Evolutionary conservation across 768 basidiomycete genomes (phyloP).

Genomic region (Kwoniella newhampshirensis): DNA sequence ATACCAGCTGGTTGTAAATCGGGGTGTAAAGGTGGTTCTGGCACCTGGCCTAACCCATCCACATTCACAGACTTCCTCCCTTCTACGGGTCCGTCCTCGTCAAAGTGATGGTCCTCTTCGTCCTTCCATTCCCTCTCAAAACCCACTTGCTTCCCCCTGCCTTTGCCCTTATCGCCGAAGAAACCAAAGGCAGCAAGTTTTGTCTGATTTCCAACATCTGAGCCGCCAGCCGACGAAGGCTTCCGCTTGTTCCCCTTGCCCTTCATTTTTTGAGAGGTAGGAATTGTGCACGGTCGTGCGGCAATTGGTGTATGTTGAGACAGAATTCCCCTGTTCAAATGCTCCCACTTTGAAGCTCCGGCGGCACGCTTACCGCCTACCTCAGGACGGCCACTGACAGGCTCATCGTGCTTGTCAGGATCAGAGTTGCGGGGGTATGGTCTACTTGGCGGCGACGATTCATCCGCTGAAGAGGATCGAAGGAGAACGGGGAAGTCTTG

Average conservation of each 20-base stretch:
- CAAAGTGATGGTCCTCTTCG: constrained; percentile 30
- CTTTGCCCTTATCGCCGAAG: constrained; percentile 17
- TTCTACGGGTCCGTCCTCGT: constrained; percentile 5
- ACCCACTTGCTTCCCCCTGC: not conserved
- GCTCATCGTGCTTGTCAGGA: no score
- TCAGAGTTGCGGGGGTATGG: no score
- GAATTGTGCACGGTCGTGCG: not conserved
- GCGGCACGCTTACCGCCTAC: not conserved
- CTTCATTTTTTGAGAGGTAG: not conserved
- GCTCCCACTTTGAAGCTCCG: constrained; percentile 12
- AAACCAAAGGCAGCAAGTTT: constrained; percentile 41
- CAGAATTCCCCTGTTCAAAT: constrained; percentile 8
- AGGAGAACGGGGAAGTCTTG: constrained; percentile 20
- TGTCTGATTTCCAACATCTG: constrained; percentile 14
- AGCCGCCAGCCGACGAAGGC: constrained; percentile 1
- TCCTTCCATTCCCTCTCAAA: constrained; percentile 38
- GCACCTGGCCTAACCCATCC: constrained; percentile 17
- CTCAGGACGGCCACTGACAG: not conserved
- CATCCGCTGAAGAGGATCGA: not conserved
- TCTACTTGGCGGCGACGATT: not conserved
- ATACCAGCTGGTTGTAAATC: constrained; percentile 35
- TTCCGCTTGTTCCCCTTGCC: constrained; percentile 12
- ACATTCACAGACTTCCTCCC: not conserved
- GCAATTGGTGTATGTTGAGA: not conserved
- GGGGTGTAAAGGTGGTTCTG: constrained; percentile 40